A percentile compares a stretch with the other conserved stretches of the same genome.
Evolutionary conservation across 805 yeast species (phyloP).

Genomic region (Pichia nanzhaoensis): DNA sequence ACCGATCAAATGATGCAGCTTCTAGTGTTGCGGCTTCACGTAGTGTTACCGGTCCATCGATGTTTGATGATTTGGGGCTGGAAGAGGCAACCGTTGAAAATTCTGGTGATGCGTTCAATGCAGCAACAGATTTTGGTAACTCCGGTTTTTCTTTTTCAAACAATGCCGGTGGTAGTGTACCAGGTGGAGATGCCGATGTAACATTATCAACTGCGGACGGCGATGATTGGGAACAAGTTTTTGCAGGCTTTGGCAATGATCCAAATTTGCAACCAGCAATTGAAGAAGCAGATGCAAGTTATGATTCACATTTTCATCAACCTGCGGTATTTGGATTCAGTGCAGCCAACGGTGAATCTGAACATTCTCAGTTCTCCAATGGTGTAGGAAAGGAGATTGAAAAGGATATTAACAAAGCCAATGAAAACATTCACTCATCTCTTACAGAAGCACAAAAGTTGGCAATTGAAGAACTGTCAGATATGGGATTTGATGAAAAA

Average conservation of each 20-base stretch:
- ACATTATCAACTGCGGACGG: constrained; percentile 29
- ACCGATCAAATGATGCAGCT: constrained; percentile 9
- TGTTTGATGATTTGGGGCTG: constrained; percentile 32
- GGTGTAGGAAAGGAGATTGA: constrained; percentile 2
- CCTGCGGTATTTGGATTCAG: constrained; percentile 18
- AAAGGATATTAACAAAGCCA: not conserved
- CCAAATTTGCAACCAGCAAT: constrained; percentile 20
- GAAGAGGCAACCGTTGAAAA: constrained; percentile 28
- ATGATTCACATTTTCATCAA: constrained; percentile 12
- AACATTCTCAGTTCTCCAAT: not conserved
- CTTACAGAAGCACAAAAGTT: constrained; percentile 29
- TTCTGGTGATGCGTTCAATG: constrained; percentile 21
- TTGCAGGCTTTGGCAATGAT: constrained; percentile 77
- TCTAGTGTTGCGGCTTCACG: constrained; percentile 9
- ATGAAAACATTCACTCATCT: constrained; percentile 2
- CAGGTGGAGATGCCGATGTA: not conserved
- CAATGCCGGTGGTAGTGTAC: constrained; percentile 5
- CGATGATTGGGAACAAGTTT: constrained; percentile 92
- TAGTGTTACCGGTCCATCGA: constrained; percentile 10
- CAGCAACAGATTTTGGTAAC: constrained; percentile 1
- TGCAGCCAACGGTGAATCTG: not conserved
- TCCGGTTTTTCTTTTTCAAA: constrained; percentile 25
- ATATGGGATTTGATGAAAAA: constrained; percentile 78
- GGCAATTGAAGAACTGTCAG: constrained; percentile 71
- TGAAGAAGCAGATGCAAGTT: constrained; percentile 8